Base-by-base conservation (phyloP, 805 yeast genomes). In the Starmerella bacillaris region DNA sequence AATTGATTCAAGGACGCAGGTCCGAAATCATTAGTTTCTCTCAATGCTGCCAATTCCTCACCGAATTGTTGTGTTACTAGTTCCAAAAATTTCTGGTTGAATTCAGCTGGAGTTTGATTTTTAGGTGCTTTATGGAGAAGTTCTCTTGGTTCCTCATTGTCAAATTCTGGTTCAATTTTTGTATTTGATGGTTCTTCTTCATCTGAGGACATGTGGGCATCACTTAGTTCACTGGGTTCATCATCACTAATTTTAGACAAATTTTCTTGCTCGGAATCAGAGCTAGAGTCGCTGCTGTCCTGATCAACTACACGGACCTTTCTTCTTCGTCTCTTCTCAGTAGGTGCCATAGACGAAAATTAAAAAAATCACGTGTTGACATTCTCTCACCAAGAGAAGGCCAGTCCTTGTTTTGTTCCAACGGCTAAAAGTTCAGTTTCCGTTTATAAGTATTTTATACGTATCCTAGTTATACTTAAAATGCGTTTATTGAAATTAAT, bases 31-130 rank as follows among this genome's bases (percentile, higher is more conserved):
- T 67, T 53, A 36, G 68, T 61, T 36, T 51, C 51, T 15, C 66
- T 67, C 37, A 60, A 54, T 18, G 59, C 46, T 8, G 48, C 54
- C 19, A 59, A 52, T 28, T 62, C 61, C 15, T 58, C 58, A 44
- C 72, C 64, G 40, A 69, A 59, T 45, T 64, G 64, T 9, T 65
- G 56, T 34, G 69, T 67, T 24, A 58, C 51, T 19, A 61, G 55
- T 11, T 49, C 42, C 26, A 69, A 60, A 50, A 65, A 68, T 38
- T 62, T 64, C 36, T 63, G 49, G 36, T 34, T 40, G 35, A 40
- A 44, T 27, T 47, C 45, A 8, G 29, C 36, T 15, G 18, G 21
- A 16, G 40, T 8, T 8, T 18, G 9, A 19, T 30, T 34, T 7
- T 29, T 29, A n/a, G 50, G 46, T 5, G 32, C 35, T 34, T 48